phyloP scores from a whole-genome alignment of 2,329 filamentous ascomycete species.

The Clonostachys solani region DNA sequence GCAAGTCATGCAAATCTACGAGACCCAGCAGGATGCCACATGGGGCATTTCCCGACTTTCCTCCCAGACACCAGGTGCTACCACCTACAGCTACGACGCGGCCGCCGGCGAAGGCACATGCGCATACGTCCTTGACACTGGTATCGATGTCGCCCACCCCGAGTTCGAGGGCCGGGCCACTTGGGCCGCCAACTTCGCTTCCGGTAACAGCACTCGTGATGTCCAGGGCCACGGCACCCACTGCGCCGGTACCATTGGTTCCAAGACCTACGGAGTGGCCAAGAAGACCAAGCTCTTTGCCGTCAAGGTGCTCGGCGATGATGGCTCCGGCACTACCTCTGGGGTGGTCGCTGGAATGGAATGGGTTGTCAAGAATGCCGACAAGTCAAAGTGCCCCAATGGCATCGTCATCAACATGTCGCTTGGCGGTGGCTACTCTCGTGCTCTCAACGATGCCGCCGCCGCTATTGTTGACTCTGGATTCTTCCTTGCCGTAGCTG shows the following conservation, averaged over 20 bases:
- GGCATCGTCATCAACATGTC: slow-evolving; percentile 53
- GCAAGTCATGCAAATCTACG: slow-evolving; percentile 17
- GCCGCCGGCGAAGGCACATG: slow-evolving; percentile 27
- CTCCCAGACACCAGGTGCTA: slow-evolving; percentile 12
- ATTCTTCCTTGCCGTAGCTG: slow-evolving; percentile 45
- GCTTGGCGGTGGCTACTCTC: slow-evolving; percentile 37
- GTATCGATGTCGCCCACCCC: slow-evolving; percentile 24
- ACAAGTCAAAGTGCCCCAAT: slow-evolving; percentile 27
- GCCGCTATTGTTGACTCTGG: slow-evolving; percentile 36
- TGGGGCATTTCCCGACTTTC: slow-evolving; percentile 30
- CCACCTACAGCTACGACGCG: slow-evolving; percentile 24
- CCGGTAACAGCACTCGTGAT: slow-evolving; percentile 12
- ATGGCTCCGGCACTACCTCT: slow-evolving; percentile 24
- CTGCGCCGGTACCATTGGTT: slow-evolving; percentile 15
- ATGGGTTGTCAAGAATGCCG: slow-evolving; percentile 29
- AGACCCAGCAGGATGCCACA: slow-evolving; percentile 24
- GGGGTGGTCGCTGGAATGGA: slow-evolving; percentile 38
- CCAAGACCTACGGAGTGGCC: slow-evolving; percentile 21
- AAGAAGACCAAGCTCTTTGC: slow-evolving; percentile 33
- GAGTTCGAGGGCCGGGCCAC: slow-evolving; percentile 20
- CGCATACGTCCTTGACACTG: slow-evolving; percentile 37
- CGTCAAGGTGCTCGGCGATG: slow-evolving; percentile 36
- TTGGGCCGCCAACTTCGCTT: slow-evolving; percentile 8
- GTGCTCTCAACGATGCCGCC: slow-evolving; percentile 43
- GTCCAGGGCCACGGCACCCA: slow-evolving; percentile 30